A percentile compares a stretch with the other conserved stretches of the same genome.
phyloP scores from a whole-genome alignment of 495 filamentous ascomycete genomes.

The Aspergillus sparsus region DNA sequence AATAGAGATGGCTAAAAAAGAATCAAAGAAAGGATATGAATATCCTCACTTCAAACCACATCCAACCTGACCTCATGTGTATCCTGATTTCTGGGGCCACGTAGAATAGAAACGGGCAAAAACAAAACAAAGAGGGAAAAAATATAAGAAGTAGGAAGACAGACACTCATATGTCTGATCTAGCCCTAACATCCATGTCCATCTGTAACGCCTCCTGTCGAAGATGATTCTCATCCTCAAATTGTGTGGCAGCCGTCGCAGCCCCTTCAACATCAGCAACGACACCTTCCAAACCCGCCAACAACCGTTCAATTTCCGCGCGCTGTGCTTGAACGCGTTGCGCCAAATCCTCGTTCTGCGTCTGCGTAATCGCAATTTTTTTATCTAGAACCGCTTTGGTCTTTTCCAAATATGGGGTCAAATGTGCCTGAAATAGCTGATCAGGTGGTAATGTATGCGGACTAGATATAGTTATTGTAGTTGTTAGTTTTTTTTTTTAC shows the following conservation, averaged over 20 bases:
- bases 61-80: background rate
- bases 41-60: background rate
- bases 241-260: conserved; percentile 49
- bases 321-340: conserved; percentile 65
- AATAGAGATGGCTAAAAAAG: conserved; percentile 14
- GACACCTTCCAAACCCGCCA: conserved; percentile 64
- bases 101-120: too few relatives aligned
- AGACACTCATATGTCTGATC: conserved; percentile 23
- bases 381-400: conserved; percentile 62
- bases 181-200: conserved; percentile 44
- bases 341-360: conserved; percentile 64
- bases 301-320: conserved; percentile 68
- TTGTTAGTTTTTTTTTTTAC: too few relatives aligned
- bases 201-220: conserved; percentile 47
- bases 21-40: conserved; percentile 5
- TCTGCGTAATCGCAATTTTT: conserved; percentile 60
- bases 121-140: too few relatives aligned
- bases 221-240: conserved; percentile 40
- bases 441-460: conserved; percentile 76
- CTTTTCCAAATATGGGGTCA: conserved; percentile 64
- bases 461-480: conserved; percentile 37
- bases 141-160: background rate
- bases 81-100: too few relatives aligned
- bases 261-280: conserved; percentile 71
- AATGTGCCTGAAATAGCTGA: conserved; percentile 66